These are phyloP conservation scores for Gossypium turneri DNA, from an alignment of 345 rosid species.

Conservation along the genomic window DNA sequence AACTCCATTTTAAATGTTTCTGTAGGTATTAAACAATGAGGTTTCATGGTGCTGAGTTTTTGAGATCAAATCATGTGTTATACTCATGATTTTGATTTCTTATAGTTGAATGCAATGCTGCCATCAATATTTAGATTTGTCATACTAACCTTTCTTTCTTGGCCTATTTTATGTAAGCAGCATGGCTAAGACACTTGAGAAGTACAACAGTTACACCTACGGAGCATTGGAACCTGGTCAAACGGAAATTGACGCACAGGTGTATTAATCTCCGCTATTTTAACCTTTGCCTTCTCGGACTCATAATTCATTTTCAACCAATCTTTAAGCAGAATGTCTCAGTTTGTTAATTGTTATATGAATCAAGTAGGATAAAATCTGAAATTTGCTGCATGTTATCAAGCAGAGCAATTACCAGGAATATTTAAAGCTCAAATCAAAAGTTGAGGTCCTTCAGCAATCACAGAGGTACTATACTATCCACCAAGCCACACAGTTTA, in stretches of 20 bases:
- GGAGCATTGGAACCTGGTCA: constrained; percentile 42
- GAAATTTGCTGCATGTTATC: background rate
- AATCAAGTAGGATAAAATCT: background rate
- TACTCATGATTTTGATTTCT: too few relatives aligned
- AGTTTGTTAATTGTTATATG: too few relatives aligned
- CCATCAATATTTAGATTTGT: background rate
- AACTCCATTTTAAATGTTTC: too few relatives aligned
- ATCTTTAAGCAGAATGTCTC: background rate
- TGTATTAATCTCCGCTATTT: constrained; percentile 12
- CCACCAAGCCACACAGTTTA: background rate
- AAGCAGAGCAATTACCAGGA: constrained; percentile 59
- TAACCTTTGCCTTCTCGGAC: background rate
- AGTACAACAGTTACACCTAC: constrained; percentile 50
- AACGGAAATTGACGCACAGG: constrained; percentile 52
- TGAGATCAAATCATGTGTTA: background rate
- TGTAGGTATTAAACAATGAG: too few relatives aligned
- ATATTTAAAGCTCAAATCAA: constrained; percentile 57
- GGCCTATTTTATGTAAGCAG: constrained; percentile 23
- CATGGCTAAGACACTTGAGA: constrained; percentile 58
- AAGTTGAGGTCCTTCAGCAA: constrained; percentile 54
- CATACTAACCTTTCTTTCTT: background rate
- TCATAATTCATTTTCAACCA: background rate
- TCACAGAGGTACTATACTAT: constrained; percentile 53
- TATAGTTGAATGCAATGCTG: too few relatives aligned
- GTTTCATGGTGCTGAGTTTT: background rate